These are phyloP conservation scores for Arthrobotrys iridis DNA, from an alignment of 2,329 filamentous ascomycete species.

Conservation along the genomic window DNA sequence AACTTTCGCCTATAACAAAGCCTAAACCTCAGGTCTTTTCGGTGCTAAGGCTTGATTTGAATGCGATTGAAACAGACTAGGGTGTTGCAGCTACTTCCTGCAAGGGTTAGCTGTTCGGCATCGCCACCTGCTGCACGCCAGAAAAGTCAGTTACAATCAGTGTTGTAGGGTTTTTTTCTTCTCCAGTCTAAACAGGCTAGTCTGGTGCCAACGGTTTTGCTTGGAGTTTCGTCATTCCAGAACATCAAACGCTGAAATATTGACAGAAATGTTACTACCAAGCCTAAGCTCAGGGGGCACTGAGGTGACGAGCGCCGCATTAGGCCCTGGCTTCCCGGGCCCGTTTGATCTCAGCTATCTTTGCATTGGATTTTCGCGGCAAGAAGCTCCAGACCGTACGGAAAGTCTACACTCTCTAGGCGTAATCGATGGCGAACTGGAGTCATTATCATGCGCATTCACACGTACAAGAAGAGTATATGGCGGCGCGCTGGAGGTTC, in stretches of 20 bases:
- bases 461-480: neutral
- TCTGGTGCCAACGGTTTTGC: neutral
- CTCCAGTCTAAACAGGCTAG: slow-evolving; percentile 3
- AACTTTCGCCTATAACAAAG: slow-evolving; percentile 11
- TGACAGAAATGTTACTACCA: neutral
- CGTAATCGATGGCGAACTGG: slow-evolving; percentile 18
- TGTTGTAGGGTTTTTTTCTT: no score
- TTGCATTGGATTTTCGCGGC: neutral
- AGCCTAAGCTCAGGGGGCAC: no score
- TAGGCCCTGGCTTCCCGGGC: neutral
- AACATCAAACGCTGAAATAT: neutral
- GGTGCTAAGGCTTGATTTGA: slow-evolving; percentile 26
- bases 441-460: neutral
- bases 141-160: slow-evolving; percentile 30
- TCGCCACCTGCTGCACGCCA: slow-evolving; percentile 33
- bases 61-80: slow-evolving; percentile 17
- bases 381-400: neutral
- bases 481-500: neutral
- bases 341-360: neutral
- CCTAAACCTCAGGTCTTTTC: slow-evolving; percentile 14
- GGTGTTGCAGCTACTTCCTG: slow-evolving; percentile 29
- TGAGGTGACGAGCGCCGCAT: neutral
- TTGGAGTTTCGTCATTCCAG: neutral
- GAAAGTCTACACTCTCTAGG: slow-evolving; percentile 5
- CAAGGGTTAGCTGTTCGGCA: slow-evolving; percentile 21